Percentiles rank a stretch among this genome's conserved stretches.
Evolutionary conservation across 2,329 filamentous ascomycete species (phyloP).

Genomic region (Aspergillus bombycis): DNA sequence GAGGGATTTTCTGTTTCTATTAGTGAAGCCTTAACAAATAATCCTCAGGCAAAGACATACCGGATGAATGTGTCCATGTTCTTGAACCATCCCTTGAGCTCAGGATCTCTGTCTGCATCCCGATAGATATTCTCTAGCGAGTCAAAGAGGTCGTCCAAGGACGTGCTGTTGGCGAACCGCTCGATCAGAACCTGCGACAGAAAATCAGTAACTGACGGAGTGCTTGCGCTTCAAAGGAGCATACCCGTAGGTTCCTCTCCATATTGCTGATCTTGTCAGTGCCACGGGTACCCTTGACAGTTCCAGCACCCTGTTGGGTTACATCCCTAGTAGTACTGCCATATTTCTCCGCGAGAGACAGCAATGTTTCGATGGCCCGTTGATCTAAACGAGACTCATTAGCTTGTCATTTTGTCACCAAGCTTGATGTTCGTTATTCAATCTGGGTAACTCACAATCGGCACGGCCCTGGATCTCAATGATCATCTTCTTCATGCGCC

Average conservation of each 20-base stretch:
- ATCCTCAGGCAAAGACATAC: conserved; percentile 23
- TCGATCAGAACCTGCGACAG: conserved; percentile 76
- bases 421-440: neutral
- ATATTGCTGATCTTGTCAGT: conserved; percentile 68
- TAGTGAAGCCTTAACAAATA: neutral
- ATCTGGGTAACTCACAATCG: conserved; percentile 65
- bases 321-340: conserved; percentile 71
- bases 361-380: conserved; percentile 83
- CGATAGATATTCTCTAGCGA: conserved; percentile 83
- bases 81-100: conserved; percentile 89
- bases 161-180: conserved; percentile 94
- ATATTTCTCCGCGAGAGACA: conserved; percentile 84
- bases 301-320: conserved; percentile 65
- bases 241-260: conserved; percentile 76
- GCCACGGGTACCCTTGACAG: conserved; percentile 72
- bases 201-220: conserved; percentile 53
- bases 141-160: conserved; percentile 80
- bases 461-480: conserved; percentile 94
- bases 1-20: conserved; percentile 65
- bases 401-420: conserved; percentile 2
- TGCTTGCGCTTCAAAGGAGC: conserved; percentile 39
- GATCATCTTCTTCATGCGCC: conserved; percentile 96
- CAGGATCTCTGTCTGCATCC: conserved; percentile 82
- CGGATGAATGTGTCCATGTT: conserved; percentile 73
- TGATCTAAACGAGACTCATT: conserved; percentile 58